Conservation (phyloP, 805 yeast genomes). For the Blastobotrys mokoenaii region DNA sequence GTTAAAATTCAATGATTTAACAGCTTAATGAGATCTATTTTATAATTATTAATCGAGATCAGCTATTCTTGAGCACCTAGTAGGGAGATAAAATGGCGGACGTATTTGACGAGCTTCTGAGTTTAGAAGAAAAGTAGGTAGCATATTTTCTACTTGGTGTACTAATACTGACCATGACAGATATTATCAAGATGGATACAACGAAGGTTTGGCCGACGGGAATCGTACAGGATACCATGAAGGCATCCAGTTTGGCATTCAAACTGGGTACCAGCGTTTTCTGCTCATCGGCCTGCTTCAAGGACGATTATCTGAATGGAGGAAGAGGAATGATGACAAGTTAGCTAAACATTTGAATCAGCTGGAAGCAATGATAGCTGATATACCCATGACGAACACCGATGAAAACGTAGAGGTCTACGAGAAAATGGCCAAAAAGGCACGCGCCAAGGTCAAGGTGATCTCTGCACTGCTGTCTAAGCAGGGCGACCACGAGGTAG, state of each 20-base stretch:
- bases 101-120: slow-evolving; percentile 43
- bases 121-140: slow-evolving; percentile 46
- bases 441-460: slow-evolving; percentile 54
- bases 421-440: slow-evolving; percentile 44
- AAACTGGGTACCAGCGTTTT: slow-evolving; percentile 33
- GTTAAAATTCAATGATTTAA: too few species aligned
- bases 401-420: slow-evolving; percentile 48
- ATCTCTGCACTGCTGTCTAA: slow-evolving; percentile 18
- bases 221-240: slow-evolving; percentile 52
- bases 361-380: slow-evolving; percentile 23
- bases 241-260: slow-evolving; percentile 74
- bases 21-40: too few species aligned
- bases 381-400: slow-evolving; percentile 37
- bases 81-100: slow-evolving; percentile 13
- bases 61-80: too few species aligned
- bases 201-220: slow-evolving; percentile 62
- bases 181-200: slow-evolving; percentile 58
- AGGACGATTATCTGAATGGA: slow-evolving; percentile 38
- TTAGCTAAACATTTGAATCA: slow-evolving; percentile 9
- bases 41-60: too few species aligned
- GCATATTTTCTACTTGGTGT: background rate
- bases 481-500: too few species aligned
- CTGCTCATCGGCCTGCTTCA: slow-evolving; percentile 60
- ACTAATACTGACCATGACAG: slow-evolving; percentile 18
- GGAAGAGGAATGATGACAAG: background rate